Evolutionary conservation across 2,329 filamentous ascomycete genomes (phyloP), one percentile per base, ranked within the genome.

Genomic region (Graphilbum fragrans): DNA sequence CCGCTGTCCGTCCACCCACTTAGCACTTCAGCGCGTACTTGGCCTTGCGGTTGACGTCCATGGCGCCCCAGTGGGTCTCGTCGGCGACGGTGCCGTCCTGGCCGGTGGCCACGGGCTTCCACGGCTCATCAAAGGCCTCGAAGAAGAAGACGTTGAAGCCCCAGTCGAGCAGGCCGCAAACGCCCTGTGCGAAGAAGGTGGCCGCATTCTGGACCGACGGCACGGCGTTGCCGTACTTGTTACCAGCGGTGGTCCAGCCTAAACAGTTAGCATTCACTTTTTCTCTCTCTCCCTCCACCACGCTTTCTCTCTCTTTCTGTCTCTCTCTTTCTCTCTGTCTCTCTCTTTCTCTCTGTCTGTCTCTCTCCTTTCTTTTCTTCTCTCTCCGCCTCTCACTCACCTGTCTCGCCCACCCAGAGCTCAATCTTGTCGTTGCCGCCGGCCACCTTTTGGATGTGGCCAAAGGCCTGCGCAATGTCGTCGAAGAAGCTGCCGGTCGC

Each of bases 51-150:
- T 45, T 34, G 19, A 45, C 44, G n/a, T 39, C 35, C 44, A 45
- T 45, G 38, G 38, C 40, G 35, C 44, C 41, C 44, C 44, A 45
- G 31, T 43, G 44, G 6, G 44, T 46, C 44, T 46, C 44, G 44
- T 43, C 44, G 31, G 41, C 41, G 3, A 20, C 20, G 12, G 21
- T 12, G 32, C 41, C 44, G 44, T 46, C 36, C 36, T 43, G 31
- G 38, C 44, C 41, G 14, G 23, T 23, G 22, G 44, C 37, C 8
- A 18, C 17, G 17, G 38, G 41, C 44, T 43, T 46, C 35, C 35
- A 46, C 25, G 44, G 38, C 41, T 46, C 44, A 32, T 46, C 44
- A 37, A 43, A 43, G 18, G 44, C 44, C 44, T 46, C 44, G 27
- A 46, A 43, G 38, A 37, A 43, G 38, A 46, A 46, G 20, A 43